phyloP scores from a whole-genome alignment of 495 filamentous ascomycete species.

The Cenococcum geophilum region DNA sequence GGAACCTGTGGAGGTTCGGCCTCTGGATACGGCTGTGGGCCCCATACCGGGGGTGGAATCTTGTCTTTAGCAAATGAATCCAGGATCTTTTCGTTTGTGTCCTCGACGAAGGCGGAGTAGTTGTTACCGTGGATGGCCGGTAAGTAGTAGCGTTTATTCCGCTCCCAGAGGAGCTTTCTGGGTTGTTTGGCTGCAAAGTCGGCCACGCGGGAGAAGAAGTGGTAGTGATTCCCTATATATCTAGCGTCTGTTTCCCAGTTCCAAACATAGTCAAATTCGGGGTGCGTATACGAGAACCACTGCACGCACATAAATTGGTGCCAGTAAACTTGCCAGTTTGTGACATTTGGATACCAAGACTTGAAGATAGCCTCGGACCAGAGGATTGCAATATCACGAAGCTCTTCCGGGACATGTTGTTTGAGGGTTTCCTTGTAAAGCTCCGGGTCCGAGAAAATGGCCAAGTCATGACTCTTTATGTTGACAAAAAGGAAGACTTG shows the following conservation, averaged over 20 bases:
- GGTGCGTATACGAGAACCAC: conserved; percentile 60
- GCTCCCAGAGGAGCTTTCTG: conserved; percentile 66
- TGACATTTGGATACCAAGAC: conserved; percentile 51
- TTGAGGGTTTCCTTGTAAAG: conserved; percentile 50
- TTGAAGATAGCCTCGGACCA: conserved; percentile 58
- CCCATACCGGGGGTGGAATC: conserved; percentile 52
- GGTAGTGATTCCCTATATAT: conserved; percentile 64
- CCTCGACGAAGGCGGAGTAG: conserved; percentile 49
- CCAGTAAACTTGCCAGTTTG: conserved; percentile 41
- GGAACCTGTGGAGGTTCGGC: conserved; percentile 48
- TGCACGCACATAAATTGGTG: conserved; percentile 56
- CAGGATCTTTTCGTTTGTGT: conserved; percentile 36
- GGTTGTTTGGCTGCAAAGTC: conserved; percentile 58
- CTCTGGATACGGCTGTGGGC: conserved; percentile 44
- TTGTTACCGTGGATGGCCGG: conserved; percentile 56
- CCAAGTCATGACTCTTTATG: conserved; percentile 53
- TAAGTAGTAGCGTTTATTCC: conserved; percentile 66
- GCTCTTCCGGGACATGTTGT: conserved; percentile 55
- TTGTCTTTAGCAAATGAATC: conserved; percentile 34
- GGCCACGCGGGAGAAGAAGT: conserved; percentile 55
- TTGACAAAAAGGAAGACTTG: conserved; percentile 71
- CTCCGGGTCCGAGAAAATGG: conserved; percentile 51
- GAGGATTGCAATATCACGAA: conserved; percentile 59
- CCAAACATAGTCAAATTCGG: conserved; percentile 70
- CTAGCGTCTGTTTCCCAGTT: conserved; percentile 73